Conservation (phyloP, 345 rosid genomes). For the Syzygium grande region DNA sequence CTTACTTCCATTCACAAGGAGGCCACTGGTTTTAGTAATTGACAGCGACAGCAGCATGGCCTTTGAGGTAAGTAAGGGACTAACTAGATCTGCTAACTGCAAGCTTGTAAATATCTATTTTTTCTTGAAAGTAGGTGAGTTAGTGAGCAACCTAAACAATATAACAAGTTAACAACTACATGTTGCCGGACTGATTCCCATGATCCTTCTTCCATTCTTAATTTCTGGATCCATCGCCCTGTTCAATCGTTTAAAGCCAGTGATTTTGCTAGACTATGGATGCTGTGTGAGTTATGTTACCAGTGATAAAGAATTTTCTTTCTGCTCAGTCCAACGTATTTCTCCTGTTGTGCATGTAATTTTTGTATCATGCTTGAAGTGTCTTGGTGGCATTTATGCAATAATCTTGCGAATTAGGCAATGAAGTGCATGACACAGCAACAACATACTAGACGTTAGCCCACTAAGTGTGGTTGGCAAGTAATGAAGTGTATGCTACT, state of each 20-base stretch:
- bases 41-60: conserved; percentile 72
- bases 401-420: not conserved
- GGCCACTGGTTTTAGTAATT: conserved; percentile 67
- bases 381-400: not conserved
- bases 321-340: not conserved
- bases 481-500: not conserved
- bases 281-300: not conserved
- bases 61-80: conserved; percentile 45
- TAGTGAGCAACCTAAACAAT: not conserved
- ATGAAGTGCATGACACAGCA: not conserved
- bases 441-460: not conserved
- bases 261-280: not conserved
- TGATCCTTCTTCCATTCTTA: not conserved
- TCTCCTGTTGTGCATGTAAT: not conserved
- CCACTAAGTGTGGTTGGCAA: not conserved
- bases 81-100: not conserved
- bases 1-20: conserved; percentile 87
- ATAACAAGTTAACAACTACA: not conserved
- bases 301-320: not conserved
- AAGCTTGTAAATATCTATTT: not conserved
- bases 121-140: not conserved
- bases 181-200: not conserved
- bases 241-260: not conserved
- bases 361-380: not conserved
- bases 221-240: not conserved